Base-by-base conservation (phyloP, 2,329 filamentous ascomycete genomes). In the Apiospora hydei region DNA sequence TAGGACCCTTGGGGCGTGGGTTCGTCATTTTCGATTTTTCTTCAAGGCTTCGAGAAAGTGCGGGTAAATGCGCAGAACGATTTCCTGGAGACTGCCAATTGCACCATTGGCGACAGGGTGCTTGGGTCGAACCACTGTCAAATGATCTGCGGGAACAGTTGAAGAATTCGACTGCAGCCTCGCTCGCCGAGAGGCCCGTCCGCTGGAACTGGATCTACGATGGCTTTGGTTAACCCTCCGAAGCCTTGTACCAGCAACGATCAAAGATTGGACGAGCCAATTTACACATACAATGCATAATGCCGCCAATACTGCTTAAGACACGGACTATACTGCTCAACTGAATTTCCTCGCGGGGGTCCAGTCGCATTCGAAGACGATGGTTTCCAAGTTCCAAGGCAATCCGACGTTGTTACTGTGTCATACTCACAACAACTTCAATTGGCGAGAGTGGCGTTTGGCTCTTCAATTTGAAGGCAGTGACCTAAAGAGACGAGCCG, bases 31-130 rank as follows among this genome's bases (percentile, higher is more conserved):
- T 38, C 38, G 8, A 21, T 47, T n/a, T 49, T 49, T 49, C 46
- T 47, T 49, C 21, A 49, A 64, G 57, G 57, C 34, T 64, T 64
- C 57, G 57, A 64, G 57, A 64, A 64, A 64, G 57, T n/a, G 30
- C 57, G 57, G 57, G 18, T 64, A 51, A 49, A 49, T 49, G 46
- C 46, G 16, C 30, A 38, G 53, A 13, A 38, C 30, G 53, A 61
- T 61, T 61, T 61, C 53, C 30, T 21, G 53, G 53, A 34, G 26
- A 38, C 30, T 21, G 53, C 30, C 26, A 38, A 64, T 64, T 64
- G 53, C 30, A 64, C 57, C 34, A n/a, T 24, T 13, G 34, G 11
- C 34, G 10, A n/a, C 53, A 21, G 53, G 53, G 16, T 61, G 26
- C 3, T 3, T 6, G 47, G 21, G 21, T 64, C 57, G 34, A 64